phyloP scores from a whole-genome alignment of 192 early-diverging fungal species.

The Gamsiella multidivaricata region DNA sequence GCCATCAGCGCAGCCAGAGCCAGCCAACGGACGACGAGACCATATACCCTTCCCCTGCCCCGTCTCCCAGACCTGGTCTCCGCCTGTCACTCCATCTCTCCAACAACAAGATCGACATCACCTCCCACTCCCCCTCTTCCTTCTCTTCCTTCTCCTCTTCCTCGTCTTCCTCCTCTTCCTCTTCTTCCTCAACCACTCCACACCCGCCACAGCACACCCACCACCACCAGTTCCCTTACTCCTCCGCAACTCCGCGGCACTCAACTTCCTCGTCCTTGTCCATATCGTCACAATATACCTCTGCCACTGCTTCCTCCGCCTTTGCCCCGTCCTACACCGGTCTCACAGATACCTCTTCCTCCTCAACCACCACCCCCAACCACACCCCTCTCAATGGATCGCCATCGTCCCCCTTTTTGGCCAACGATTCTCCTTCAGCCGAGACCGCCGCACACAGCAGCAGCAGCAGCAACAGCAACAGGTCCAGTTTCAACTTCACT shows the following conservation, averaged over 20 bases:
- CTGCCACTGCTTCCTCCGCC: slow-evolving; percentile 5
- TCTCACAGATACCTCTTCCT: neutral
- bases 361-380: neutral
- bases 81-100: slow-evolving; percentile 42
- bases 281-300: neutral
- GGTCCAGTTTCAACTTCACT: neutral
- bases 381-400: neutral
- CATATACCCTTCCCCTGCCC: slow-evolving; percentile 43
- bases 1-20: slow-evolving; percentile 2
- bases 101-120: slow-evolving; percentile 29
- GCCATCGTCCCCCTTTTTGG: neutral
- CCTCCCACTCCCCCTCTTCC: slow-evolving; percentile 18
- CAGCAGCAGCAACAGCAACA: neutral
- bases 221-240: slow-evolving; percentile 4
- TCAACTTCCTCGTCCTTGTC: slow-evolving; percentile 5
- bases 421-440: neutral
- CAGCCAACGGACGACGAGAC: slow-evolving; percentile 10
- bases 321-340: neutral
- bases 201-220: neutral
- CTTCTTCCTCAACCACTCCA: neutral
- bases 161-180: neutral
- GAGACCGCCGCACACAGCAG: slow-evolving; percentile 4
- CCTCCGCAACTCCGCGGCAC: slow-evolving; percentile 20
- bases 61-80: slow-evolving; percentile 47
- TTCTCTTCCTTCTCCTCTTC: neutral